Evolutionary conservation across 129 eudicot species (phyloP), one percentile per base, ranked within the genome.

Genomic region (Rutidosis leptorrhynchoides): DNA sequence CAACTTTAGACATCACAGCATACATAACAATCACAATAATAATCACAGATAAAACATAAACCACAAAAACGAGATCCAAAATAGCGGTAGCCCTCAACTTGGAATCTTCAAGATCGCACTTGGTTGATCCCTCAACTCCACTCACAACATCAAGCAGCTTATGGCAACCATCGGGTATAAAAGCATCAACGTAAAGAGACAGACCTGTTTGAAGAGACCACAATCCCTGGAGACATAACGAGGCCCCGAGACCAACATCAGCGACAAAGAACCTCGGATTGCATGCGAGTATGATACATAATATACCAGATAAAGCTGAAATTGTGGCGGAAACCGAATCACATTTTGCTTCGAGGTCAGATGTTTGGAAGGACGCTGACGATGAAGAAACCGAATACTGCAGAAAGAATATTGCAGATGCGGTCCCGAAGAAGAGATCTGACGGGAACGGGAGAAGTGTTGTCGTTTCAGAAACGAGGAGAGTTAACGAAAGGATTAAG

Each of bases 111-210:
- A 86, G 77, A 55, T 85, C 96, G 37, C 98, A 92, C 75, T 74
- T 83, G 37, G 98, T 92, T 17, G 98, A 88, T 3, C 98, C 98
- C 70, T 88, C 92, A 3, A 92, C 89, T 0, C 98, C 98, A 40
- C 79, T 71, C 3, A 77, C 89, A 8, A 92, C 98, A 57, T 88
- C 96, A 15, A 92, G 84, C 32, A 92, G 83, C 79, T 82, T 82
- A 61, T 92, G 95, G 60, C 98, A 92, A 1, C 98, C 98, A 25
- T 92, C 84, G 0, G 98, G 98, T 12, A 92, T 84, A 57, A 92
- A 88, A 30, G 89, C 96, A 15, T 92, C 98, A 0, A 88, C 89
- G 20, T 88, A 79, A 19, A 92, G 85, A 4, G 98, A 77, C 40
- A 92, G 81, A 0, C 95, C 98, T 0, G 89, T 83, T 66, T 88